phyloP scores from a whole-genome alignment of 129 eudicot species.

The Pulicaria dysenterica region DNA sequence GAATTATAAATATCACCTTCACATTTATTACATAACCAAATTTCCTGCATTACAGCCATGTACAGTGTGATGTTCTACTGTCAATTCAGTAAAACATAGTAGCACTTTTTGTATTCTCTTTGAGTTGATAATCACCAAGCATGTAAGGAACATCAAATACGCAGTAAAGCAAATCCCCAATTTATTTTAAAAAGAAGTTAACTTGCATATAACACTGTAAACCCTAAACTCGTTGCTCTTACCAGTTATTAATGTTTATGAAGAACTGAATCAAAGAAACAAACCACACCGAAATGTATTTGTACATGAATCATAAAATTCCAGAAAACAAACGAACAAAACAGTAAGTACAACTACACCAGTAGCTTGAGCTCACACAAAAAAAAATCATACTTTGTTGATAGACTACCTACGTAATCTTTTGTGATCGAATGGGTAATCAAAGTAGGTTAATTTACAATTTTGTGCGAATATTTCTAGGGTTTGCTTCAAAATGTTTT shows the following conservation, averaged over 20 bases:
- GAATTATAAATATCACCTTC: not conserved
- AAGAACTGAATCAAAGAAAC: not conserved
- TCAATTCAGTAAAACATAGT: slow-evolving; percentile 2
- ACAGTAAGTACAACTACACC: not conserved
- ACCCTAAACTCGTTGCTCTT: slow-evolving; percentile 27
- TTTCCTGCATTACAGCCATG: slow-evolving; percentile 12
- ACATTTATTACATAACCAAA: not conserved
- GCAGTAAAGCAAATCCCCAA: not conserved
- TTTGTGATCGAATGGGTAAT: not conserved
- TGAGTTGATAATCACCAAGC: slow-evolving; percentile 11
- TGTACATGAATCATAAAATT: not conserved
- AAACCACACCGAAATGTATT: slow-evolving; percentile 1
- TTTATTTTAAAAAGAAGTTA: no score
- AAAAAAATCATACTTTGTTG: not conserved
- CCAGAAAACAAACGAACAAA: not conserved
- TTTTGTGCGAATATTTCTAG: slow-evolving; percentile 15
- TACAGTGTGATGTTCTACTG: not conserved
- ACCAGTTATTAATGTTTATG: slow-evolving; percentile 1
- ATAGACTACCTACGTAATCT: not conserved
- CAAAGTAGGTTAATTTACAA: not conserved
- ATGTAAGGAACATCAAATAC: slow-evolving; percentile 4
- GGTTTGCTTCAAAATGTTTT: slow-evolving; percentile 1
- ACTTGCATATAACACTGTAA: slow-evolving; percentile 1
- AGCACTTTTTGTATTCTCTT: slow-evolving; percentile 2
- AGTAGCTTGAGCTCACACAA: slow-evolving; percentile 24